phyloP scores from a whole-genome alignment of 192 early-diverging fungal species.

The Phlyctochytrium arcticum region DNA sequence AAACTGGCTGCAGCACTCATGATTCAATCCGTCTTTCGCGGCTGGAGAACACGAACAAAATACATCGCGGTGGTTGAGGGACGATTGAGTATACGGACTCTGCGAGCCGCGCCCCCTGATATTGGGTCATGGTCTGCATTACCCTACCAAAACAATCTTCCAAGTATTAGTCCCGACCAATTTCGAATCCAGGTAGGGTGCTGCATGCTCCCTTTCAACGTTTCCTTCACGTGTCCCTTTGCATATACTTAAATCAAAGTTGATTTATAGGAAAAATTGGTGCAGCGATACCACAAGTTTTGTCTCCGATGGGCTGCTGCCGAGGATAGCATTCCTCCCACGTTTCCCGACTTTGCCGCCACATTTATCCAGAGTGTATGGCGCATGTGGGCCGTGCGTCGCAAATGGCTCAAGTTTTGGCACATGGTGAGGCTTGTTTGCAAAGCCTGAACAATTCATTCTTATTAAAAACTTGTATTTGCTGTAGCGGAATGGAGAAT shows the following conservation, averaged over 20 bases:
- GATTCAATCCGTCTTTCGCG: conserved; percentile 39
- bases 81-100: conserved; percentile 30
- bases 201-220: background rate
- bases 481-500: conserved; percentile 10
- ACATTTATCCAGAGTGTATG: conserved; percentile 48
- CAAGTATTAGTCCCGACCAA: conserved; percentile 7
- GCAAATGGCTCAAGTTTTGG: conserved; percentile 28
- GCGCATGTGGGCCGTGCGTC: conserved; percentile 33
- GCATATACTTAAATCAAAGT: too few species aligned
- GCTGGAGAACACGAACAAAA: conserved; percentile 37
- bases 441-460: background rate
- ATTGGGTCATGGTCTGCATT: background rate
- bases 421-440: conserved; percentile 22
- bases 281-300: conserved; percentile 40
- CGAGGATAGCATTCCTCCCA: conserved; percentile 29
- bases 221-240: background rate
- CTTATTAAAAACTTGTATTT: too few species aligned
- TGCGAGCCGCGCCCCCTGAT: conserved; percentile 29
- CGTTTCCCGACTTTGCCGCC: conserved; percentile 51
- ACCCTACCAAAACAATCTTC: conserved; percentile 6
- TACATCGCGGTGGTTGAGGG: conserved; percentile 36
- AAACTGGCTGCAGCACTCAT: conserved; percentile 40
- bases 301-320: conserved; percentile 34
- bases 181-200: conserved; percentile 37
- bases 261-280: conserved; percentile 38